phyloP scores from a whole-genome alignment of 441 rosid genomes.

The Metrosideros polymorpha region DNA sequence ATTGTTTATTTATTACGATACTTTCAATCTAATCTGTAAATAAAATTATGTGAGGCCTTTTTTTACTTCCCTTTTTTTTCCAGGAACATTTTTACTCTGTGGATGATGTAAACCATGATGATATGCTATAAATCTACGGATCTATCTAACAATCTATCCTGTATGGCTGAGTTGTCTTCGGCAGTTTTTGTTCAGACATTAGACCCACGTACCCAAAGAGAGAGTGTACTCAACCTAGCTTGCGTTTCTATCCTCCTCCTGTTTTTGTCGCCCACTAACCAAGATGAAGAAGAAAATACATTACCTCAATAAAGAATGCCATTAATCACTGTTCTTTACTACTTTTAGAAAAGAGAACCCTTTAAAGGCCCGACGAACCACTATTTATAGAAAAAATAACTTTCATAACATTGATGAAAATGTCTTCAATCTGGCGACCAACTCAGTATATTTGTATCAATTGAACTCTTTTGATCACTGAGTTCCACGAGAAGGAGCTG shows the following conservation, averaged over 20 bases:
- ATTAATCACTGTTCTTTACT: not conserved
- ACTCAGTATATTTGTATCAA: not conserved
- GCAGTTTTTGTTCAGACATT: constrained; percentile 18
- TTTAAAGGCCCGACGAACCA: not conserved
- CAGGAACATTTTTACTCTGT: not conserved
- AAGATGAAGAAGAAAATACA: not conserved
- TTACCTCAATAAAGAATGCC: not conserved
- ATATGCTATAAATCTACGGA: constrained; percentile 17
- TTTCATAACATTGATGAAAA: not conserved
- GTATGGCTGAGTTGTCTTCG: constrained; percentile 10
- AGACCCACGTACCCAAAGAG: constrained; percentile 9
- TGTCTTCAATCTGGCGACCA: not conserved
- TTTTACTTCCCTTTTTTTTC: not conserved
- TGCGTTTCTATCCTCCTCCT: not conserved
- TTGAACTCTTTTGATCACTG: not conserved
- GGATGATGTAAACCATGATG: constrained; percentile 43
- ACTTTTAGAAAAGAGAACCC: not conserved
- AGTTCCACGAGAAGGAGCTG: not conserved
- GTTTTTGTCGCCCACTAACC: not conserved
- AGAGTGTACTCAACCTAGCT: constrained; percentile 10
- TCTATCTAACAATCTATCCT: constrained; percentile 29
- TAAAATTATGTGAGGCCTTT: not conserved
- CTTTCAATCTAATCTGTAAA: not conserved
- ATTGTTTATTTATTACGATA: not conserved
- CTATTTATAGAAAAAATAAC: not conserved